Base-by-base conservation (phyloP, 148 eudicot genomes). In the Limonium bicolor region DNA sequence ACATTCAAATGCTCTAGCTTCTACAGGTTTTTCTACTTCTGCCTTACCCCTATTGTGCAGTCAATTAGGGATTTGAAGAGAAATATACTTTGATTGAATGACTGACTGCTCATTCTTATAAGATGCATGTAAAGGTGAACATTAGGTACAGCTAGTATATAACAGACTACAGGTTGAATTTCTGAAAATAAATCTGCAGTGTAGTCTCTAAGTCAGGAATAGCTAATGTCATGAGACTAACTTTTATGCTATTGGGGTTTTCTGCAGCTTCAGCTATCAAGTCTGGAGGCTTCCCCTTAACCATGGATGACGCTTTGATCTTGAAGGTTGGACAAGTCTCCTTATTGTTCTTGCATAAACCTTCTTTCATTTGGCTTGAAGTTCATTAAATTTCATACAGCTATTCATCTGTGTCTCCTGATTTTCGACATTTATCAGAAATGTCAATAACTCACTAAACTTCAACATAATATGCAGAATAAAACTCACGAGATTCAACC, bases 401-500 rank as follows among this genome's bases (percentile, higher is more conserved):
- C 17, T 30, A 46, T 17, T 43, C 51, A 5, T 43, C 25, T 28
- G 26, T 20, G 30, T 53, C 24, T 28, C 30, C 24, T 32, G 32
- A 15, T 31, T 7, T 29, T 16, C 40, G 12, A 27, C 12, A 36
- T 27, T 27, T 40, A 21, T 36, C 20, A 8, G 7, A 30, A 17
- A 43, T 50, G 54, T 54, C 51, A 58, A 15, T 55, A 8, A 29
- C 33, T n/a, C 12, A 8, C 12, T n/a, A 7, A 48, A 31, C 42
- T 45, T 28, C 33, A 6, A 17, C 11, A 38, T 31, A 5, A 47
- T 55, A 64, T 76, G 80, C 94, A 90, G 95, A 64, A 65, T 13
- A 85, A 78, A 52, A 37, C 94, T 15, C 66, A 59, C 45, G 82
- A 80, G 60, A 46, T 85, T 47, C 78, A 68, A 60, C 72, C 64